phyloP scores from a whole-genome alignment of 2,329 filamentous ascomycete genomes.

The Hirsutella rhossiliensis region DNA sequence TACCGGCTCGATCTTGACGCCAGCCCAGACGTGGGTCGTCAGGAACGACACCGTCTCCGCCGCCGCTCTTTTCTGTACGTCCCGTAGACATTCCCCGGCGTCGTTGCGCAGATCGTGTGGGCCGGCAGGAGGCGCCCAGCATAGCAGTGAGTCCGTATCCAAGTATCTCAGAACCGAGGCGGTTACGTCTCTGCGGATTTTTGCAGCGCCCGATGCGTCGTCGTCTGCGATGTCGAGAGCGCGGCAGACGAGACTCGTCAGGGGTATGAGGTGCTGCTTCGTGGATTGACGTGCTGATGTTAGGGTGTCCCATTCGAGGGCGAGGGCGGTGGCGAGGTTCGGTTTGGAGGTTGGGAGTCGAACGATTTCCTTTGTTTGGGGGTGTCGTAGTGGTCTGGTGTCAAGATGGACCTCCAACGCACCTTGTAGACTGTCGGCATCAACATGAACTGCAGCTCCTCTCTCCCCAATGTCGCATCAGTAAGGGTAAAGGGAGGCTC shows the following conservation, averaged over 20 bases:
- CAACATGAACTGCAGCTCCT: not conserved
- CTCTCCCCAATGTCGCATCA: not conserved
- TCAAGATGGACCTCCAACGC: conserved; percentile 62
- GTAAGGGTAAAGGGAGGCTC: conserved; percentile 8
- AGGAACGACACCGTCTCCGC: conserved; percentile 61
- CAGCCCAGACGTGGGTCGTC: conserved; percentile 67
- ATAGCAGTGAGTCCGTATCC: conserved; percentile 83
- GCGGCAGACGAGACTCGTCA: conserved; percentile 75
- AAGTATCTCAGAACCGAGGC: conserved; percentile 71
- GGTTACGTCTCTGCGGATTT: conserved; percentile 52
- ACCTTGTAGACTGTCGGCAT: conserved; percentile 15
- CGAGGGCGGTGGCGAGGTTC: conserved; percentile 73
- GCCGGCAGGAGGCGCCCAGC: conserved; percentile 58
- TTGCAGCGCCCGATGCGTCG: conserved; percentile 38
- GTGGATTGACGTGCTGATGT: conserved; percentile 72
- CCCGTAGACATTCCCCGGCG: conserved; percentile 48
- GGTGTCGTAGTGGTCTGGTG: conserved; percentile 64
- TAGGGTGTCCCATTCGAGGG: conserved; percentile 86
- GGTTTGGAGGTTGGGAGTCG: conserved; percentile 63
- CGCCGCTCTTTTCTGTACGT: conserved; percentile 59
- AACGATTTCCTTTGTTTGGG: conserved; percentile 58
- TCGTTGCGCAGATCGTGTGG: conserved; percentile 34
- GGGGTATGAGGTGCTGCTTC: conserved; percentile 75
- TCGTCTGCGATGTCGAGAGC: conserved; percentile 69
- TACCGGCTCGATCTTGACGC: conserved; percentile 65